Conservation (phyloP, 352 stramenopile species). For the Pythium oligandrum region DNA sequence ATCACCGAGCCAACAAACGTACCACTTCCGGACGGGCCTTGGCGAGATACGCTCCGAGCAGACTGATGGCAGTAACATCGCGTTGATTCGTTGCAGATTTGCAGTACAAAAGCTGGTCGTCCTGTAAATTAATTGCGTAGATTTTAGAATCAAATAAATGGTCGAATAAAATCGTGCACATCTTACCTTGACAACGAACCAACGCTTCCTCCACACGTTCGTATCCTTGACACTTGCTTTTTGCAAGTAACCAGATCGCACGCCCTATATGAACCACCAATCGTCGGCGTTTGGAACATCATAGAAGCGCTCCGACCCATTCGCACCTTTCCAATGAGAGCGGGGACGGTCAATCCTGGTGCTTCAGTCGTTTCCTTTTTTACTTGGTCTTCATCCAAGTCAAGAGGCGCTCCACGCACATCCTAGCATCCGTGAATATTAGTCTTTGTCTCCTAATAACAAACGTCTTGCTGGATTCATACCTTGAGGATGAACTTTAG, state of each 20-base stretch:
- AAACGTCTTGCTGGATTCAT: too few species aligned
- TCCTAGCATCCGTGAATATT: slow-evolving; percentile 30
- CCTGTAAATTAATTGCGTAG: slow-evolving; percentile 12
- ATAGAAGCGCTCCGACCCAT: too few species aligned
- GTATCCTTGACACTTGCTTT: slow-evolving; percentile 76
- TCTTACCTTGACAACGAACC: slow-evolving; percentile 78
- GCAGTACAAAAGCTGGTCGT: slow-evolving; percentile 81
- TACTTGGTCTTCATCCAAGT: slow-evolving; percentile 49
- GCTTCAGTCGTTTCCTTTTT: slow-evolving; percentile 28
- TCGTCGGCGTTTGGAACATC: too few species aligned
- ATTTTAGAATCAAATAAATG: background rate
- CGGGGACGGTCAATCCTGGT: slow-evolving; percentile 54
- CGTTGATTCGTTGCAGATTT: slow-evolving; percentile 80
- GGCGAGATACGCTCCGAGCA: slow-evolving; percentile 66
- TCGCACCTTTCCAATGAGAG: slow-evolving; percentile 64
- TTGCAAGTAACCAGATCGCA: slow-evolving; percentile 75
- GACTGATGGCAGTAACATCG: slow-evolving; percentile 76
- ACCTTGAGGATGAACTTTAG: slow-evolving; percentile 86
- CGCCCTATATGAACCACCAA: slow-evolving; percentile 26
- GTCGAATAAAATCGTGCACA: background rate
- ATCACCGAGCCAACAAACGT: background rate
- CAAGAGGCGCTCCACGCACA: slow-evolving; percentile 57
- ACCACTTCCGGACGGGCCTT: slow-evolving; percentile 77
- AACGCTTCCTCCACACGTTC: slow-evolving; percentile 79
- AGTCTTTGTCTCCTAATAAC: too few species aligned